These are phyloP conservation scores for Gelatoporia subvermispora DNA, from an alignment of 768 basidiomycete genomes.

Conservation along the genomic window DNA sequence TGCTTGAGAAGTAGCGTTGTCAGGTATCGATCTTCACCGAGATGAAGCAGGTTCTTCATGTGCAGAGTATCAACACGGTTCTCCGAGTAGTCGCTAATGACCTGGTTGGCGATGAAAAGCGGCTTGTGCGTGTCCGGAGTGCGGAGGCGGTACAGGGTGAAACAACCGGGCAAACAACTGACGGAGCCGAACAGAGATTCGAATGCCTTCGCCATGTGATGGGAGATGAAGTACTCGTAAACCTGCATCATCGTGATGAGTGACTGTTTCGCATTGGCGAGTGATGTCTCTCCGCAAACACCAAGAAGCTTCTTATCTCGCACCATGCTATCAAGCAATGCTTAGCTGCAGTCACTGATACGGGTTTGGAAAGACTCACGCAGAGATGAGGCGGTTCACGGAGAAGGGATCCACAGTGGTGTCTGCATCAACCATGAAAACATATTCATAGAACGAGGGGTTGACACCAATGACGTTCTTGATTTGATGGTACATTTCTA, in stretches of 20 bases:
- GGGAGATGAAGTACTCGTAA: slow-evolving; percentile 98
- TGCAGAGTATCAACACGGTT: slow-evolving; percentile 96
- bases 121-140: slow-evolving; percentile 96
- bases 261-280: slow-evolving; percentile 92
- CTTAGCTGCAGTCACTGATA: not conserved
- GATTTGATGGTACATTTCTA: slow-evolving; percentile 99
- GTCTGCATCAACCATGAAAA: slow-evolving; percentile 92
- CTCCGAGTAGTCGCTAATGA: slow-evolving; percentile 91
- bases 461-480: slow-evolving; percentile 99
- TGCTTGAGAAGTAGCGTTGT: slow-evolving; percentile 95
- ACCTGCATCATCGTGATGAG: slow-evolving; percentile 99
- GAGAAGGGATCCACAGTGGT: slow-evolving; percentile 88
- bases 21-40: slow-evolving; percentile 98
- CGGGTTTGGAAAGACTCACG: slow-evolving; percentile 48
- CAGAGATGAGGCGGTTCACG: slow-evolving; percentile 86
- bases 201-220: slow-evolving; percentile 98
- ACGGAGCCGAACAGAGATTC: slow-evolving; percentile 96
- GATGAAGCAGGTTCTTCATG: slow-evolving; percentile 96
- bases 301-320: slow-evolving; percentile 93
- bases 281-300: slow-evolving; percentile 91
- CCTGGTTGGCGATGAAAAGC: slow-evolving; percentile 82
- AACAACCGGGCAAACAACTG: slow-evolving; percentile 98
- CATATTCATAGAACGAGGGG: slow-evolving; percentile 95
- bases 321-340: slow-evolving; percentile 67
- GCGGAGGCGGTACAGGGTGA: slow-evolving; percentile 93